Conservation (phyloP, 2,329 filamentous ascomycete genomes). For the Alternaria viburni region DNA sequence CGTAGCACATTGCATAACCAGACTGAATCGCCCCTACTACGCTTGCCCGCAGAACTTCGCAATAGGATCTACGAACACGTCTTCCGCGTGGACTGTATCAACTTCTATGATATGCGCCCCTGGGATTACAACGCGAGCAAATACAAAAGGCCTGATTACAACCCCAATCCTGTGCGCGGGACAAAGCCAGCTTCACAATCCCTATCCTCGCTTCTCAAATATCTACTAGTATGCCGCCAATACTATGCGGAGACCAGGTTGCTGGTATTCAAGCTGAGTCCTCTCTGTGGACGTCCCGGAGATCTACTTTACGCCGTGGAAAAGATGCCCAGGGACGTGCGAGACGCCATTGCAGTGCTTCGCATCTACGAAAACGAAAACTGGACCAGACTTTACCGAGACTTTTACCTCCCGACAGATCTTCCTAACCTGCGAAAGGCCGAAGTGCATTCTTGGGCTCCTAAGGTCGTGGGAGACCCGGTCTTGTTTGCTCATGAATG, state of each 20-base stretch:
- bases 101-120: too few species aligned
- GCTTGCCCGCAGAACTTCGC: neutral
- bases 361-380: neutral
- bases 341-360: neutral
- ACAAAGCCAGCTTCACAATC: neutral
- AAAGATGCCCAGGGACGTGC: neutral
- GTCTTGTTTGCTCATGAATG: neutral
- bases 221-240: neutral
- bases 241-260: neutral
- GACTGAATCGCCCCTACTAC: neutral
- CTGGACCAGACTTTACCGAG: neutral
- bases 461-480: neutral
- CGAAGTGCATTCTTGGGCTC: neutral
- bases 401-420: too few species aligned
- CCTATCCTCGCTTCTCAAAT: neutral
- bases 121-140: neutral
- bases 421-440: neutral
- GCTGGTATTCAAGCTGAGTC: rapidly evolving
- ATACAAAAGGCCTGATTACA: neutral
- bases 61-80: neutral
- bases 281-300: rapidly evolving
- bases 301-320: rapidly evolving
- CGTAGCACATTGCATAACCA: neutral
- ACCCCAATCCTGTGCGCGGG: neutral
- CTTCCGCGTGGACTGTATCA: neutral